Evolutionary conservation across 352 stramenopile species (phyloP).

Genomic region (Globisporangium sylvaticum): DNA sequence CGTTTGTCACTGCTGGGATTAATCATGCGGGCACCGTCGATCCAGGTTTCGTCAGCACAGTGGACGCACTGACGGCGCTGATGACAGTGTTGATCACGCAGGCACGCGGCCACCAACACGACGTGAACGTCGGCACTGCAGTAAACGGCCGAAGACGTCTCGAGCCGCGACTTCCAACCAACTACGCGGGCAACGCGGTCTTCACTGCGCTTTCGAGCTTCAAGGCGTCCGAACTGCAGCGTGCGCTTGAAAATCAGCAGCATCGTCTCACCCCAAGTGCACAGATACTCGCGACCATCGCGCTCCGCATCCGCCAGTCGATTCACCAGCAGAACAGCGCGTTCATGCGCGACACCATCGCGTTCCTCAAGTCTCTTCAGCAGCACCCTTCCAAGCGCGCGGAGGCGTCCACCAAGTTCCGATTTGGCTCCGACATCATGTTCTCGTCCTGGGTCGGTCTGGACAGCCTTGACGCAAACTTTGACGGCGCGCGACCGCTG

Average conservation of each 20-base stretch:
- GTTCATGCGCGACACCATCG: constrained; percentile 17
- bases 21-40: not conserved
- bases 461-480: constrained; percentile 5
- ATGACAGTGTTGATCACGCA: constrained; percentile 12
- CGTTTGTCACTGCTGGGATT: not conserved
- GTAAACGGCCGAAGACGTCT: constrained; percentile 12
- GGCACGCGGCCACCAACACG: constrained; percentile 6
- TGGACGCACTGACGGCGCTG: constrained; percentile 14
- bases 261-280: not conserved
- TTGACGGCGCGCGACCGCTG: constrained; percentile 6
- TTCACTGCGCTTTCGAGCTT: constrained; percentile 17
- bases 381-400: constrained; percentile 1
- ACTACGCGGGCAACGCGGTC: constrained; percentile 17
- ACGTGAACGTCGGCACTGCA: constrained; percentile 11
- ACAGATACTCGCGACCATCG: not conserved
- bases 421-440: constrained; percentile 18
- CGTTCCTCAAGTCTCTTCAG: not conserved
- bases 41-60: constrained; percentile 7
- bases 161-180: constrained; percentile 6
- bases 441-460: constrained; percentile 18
- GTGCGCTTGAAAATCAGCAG: not conserved
- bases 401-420: constrained; percentile 10
- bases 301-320: constrained; percentile 12
- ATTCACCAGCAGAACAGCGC: constrained; percentile 5
- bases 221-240: not conserved